These are phyloP conservation scores for Vitis hybrid DNA, from an alignment of 177 flowering plant genomes.

Conservation along the genomic window DNA sequence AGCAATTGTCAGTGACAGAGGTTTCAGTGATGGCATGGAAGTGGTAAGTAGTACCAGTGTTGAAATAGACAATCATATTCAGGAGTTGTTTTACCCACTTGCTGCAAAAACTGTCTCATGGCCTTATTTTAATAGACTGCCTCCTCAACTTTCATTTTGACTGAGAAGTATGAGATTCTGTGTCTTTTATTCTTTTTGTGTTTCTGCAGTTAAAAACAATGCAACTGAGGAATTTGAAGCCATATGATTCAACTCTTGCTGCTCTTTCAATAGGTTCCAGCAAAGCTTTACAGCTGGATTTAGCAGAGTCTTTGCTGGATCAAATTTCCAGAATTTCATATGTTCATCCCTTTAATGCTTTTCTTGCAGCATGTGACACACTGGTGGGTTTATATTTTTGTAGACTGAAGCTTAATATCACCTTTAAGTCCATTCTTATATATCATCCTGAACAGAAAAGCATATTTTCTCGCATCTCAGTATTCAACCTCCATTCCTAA, in stretches of 20 bases:
- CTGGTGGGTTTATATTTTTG: conserved; percentile 42
- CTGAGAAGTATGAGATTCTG: background rate
- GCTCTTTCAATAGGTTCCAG: conserved; percentile 63
- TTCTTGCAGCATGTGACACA: conserved; percentile 67
- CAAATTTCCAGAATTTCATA: conserved; percentile 35
- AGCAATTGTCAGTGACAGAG: conserved; percentile 48
- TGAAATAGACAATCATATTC: too few relatives aligned
- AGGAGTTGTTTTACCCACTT: too few relatives aligned
- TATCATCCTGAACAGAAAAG: background rate
- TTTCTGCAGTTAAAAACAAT: conserved; percentile 64
- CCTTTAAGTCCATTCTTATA: background rate
- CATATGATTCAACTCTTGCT: conserved; percentile 62
- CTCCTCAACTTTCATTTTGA: background rate
- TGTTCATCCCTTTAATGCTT: conserved; percentile 58
- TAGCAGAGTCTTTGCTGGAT: conserved; percentile 71
- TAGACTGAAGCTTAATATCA: background rate
- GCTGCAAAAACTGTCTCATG: too few relatives aligned
- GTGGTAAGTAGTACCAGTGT: conserved; percentile 46
- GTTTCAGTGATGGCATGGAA: conserved; percentile 49
- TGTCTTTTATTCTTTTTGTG: background rate
- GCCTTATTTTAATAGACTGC: background rate
- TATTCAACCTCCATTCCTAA: background rate
- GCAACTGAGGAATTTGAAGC: conserved; percentile 62
- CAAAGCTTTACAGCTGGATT: conserved; percentile 62
- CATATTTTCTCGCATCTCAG: too few relatives aligned